These are phyloP conservation scores for Ceratocystis alfenasii DNA, from an alignment of 2,329 filamentous ascomycete genomes.

Conservation along the genomic window DNA sequence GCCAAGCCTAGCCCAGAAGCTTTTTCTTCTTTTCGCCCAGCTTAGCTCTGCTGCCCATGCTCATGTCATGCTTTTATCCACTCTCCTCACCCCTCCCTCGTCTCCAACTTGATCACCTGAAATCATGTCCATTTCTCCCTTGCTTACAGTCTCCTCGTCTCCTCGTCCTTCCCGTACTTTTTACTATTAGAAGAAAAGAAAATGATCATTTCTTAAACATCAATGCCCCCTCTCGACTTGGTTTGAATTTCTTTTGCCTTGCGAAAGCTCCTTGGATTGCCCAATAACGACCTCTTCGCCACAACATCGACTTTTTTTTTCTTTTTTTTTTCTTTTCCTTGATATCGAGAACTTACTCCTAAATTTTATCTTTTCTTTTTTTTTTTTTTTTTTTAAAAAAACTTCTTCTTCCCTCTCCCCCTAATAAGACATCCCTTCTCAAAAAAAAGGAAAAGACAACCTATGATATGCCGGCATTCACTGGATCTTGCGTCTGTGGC, in stretches of 20 bases:
- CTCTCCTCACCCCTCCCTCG: too few species aligned
- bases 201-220: background rate
- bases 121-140: background rate
- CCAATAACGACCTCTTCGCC: background rate
- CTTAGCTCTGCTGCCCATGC: background rate
- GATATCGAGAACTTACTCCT: background rate
- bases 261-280: background rate
- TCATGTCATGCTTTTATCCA: background rate
- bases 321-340: too few species aligned
- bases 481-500: conserved; percentile 17
- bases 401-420: background rate
- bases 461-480: conserved; percentile 16
- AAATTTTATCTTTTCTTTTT: background rate
- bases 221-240: background rate
- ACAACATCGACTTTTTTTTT: background rate
- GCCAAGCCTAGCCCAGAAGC: background rate
- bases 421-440: too few species aligned
- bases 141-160: background rate
- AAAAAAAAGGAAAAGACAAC: too few species aligned
- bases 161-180: background rate
- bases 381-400: background rate
- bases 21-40: background rate
- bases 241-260: background rate
- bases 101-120: background rate
- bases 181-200: background rate